Conservation (phyloP, 2,329 filamentous ascomycete species). For the Pseudocercospora cruenta region DNA sequence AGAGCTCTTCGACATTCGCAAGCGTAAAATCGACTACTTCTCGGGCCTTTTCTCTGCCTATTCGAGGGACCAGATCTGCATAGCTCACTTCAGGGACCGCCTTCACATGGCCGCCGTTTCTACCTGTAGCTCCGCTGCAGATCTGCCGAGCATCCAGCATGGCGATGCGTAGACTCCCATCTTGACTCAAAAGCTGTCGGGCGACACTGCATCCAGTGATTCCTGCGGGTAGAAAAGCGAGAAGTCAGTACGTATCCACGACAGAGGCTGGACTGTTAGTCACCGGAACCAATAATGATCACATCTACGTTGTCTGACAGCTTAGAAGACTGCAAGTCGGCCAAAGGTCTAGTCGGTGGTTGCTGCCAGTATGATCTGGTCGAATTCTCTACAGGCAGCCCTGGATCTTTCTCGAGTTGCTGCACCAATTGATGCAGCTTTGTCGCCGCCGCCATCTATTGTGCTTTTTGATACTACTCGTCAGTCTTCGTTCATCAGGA, state of each 20-base stretch:
- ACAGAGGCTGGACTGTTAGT: neutral
- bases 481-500: too few relatives aligned
- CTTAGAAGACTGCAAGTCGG: constrained; percentile 10
- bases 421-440: neutral
- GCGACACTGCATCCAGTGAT: constrained; percentile 26
- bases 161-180: constrained; percentile 13
- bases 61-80: constrained; percentile 5
- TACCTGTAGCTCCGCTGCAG: constrained; percentile 23
- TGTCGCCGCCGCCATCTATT: neutral
- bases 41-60: constrained; percentile 13
- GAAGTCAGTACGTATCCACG: neutral
- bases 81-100: constrained; percentile 18
- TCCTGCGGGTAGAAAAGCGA: constrained; percentile 4
- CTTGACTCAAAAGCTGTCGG: constrained; percentile 21
- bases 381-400: constrained; percentile 11
- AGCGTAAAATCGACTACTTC: constrained; percentile 19
- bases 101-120: constrained; percentile 26
- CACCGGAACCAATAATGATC: constrained; percentile 27
- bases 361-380: constrained; percentile 21
- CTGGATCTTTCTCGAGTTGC: constrained; percentile 12
- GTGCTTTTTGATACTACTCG: neutral
- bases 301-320: constrained; percentile 16
- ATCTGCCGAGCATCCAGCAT: constrained; percentile 27
- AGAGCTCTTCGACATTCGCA: constrained; percentile 16
- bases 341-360: constrained; percentile 7